Base-by-base conservation (phyloP, 768 basidiomycete genomes). In the Sarcodon sp. region DNA sequence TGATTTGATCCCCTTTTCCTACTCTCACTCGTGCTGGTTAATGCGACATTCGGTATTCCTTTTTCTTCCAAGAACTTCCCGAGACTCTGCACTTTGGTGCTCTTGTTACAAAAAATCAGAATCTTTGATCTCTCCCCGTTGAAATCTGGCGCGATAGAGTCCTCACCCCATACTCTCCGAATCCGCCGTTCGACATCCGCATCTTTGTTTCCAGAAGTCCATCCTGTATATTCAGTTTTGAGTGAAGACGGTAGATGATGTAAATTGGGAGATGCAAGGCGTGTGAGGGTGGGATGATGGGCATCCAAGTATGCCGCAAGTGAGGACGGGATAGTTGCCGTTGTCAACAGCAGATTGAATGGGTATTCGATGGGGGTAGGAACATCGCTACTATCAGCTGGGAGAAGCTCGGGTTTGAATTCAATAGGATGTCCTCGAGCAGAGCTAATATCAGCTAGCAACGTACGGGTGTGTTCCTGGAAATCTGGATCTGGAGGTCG, bases 261-360 rank as follows among this genome's bases (percentile, higher is more conserved):
- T 7, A 94, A 67, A 15, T 75, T 71, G 0, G 87, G 87, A 0
- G 89, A 91, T 12, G 83, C 79, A 38, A 92, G 75, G n/a, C 83
- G 77, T n/a, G 70, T 67, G 46, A 86, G 64, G 1, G 61, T 47
- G 0, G 87, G 85, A 54, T 87, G 84, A 49, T 76, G 62, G 0
- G 61, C 63, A 51, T 76, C 71, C 31, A 89, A 71, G 60, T 87
- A 83, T 16, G 69, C 60, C 27, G 77, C 73, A 44, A 88, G 79
- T 2, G 84, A 75, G 33, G 77, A 73, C 6, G 92, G 91, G 51
- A 96, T 85, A 3, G 92, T 94, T 0, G 92, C 92, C 41, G 84
- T 84, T 12, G 84, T 81, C 27, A 96, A 72, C 47, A 94, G 55
- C 38, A 94, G 65, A 60, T 89, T 76, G 72, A 88, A 89, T 4